Conservation (phyloP, 2,329 filamentous ascomycete genomes). For the Periconia digitata region DNA sequence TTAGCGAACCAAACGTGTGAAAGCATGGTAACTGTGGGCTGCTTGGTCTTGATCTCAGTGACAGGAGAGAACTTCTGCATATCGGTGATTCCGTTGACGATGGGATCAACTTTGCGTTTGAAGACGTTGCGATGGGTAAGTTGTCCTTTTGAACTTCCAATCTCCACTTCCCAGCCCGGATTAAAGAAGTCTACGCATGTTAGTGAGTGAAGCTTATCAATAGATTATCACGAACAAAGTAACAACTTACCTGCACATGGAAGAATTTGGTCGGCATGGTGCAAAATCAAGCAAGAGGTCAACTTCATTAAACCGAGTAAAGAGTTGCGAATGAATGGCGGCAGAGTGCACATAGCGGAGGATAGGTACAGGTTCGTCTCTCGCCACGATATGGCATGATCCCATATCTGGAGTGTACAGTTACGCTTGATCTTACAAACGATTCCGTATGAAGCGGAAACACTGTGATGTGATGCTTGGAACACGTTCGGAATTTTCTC, state of each 20-base stretch:
- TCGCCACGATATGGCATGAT: constrained; percentile 64
- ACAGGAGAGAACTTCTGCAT: constrained; percentile 65
- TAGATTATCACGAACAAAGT: neutral
- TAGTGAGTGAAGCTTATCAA: neutral
- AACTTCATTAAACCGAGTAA: constrained; percentile 45
- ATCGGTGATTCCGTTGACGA: constrained; percentile 66
- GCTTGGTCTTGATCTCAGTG: constrained; percentile 59
- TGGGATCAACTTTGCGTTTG: constrained; percentile 62
- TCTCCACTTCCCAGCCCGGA: constrained; percentile 64
- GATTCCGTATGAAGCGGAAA: constrained; percentile 62
- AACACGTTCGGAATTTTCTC: constrained; percentile 62
- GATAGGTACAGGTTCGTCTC: constrained; percentile 51
- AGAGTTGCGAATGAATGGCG: constrained; percentile 44
- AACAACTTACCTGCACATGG: constrained; percentile 37
- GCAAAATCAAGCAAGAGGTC: constrained; percentile 44
- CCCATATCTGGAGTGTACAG: constrained; percentile 64
- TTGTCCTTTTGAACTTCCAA: constrained; percentile 60
- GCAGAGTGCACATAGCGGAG: constrained; percentile 45
- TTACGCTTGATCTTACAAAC: constrained; percentile 63
- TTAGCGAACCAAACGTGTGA: constrained; percentile 63
- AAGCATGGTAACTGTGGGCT: constrained; percentile 66
- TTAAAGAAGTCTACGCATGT: constrained; percentile 64
- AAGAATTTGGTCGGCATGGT: constrained; percentile 59
- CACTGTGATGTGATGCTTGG: constrained; percentile 64
- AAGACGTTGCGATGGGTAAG: constrained; percentile 61